Evolutionary conservation across 2,329 filamentous ascomycete genomes (phyloP).

Genomic region (Cryphonectria naterciae): DNA sequence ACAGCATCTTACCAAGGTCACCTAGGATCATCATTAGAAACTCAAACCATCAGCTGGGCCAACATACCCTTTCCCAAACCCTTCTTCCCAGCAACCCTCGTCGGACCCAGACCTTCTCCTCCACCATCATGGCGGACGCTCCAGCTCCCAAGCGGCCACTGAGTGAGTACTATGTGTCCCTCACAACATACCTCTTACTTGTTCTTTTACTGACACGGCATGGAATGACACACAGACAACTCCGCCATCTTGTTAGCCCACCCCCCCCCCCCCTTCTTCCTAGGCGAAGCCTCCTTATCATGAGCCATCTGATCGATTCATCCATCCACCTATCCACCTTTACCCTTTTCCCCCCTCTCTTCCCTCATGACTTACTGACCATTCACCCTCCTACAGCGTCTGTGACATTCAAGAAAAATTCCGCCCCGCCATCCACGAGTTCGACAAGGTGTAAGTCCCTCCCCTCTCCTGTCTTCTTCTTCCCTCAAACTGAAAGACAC

Average conservation of each 20-base stretch:
- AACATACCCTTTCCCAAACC: neutral
- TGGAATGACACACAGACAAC: conserved; percentile 43
- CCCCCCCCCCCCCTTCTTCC: neutral
- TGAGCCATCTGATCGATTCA: neutral
- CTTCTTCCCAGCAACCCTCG: neutral
- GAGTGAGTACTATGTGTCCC: conserved; percentile 13
- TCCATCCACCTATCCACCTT: neutral
- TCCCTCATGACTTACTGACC: neutral
- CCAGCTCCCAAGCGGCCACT: conserved; percentile 20
- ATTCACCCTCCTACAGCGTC: conserved; percentile 59
- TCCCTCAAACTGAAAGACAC: neutral
- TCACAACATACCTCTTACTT: too few species aligned
- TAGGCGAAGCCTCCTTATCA: neutral
- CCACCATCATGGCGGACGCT: conserved; percentile 25
- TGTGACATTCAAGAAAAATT: conserved; percentile 98
- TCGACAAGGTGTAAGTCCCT: conserved; percentile 71
- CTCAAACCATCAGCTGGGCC: neutral
- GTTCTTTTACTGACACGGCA: neutral
- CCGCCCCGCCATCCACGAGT: conserved; percentile 79
- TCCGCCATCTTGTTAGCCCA: conserved; percentile 56
- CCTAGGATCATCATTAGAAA: neutral
- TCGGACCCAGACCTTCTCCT: neutral
- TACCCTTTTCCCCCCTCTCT: neutral
- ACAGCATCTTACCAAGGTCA: neutral
- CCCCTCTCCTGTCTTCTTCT: conserved; percentile 3